phyloP scores from a whole-genome alignment of 2,329 filamentous ascomycete genomes.

The Fusarium mangiferae region DNA sequence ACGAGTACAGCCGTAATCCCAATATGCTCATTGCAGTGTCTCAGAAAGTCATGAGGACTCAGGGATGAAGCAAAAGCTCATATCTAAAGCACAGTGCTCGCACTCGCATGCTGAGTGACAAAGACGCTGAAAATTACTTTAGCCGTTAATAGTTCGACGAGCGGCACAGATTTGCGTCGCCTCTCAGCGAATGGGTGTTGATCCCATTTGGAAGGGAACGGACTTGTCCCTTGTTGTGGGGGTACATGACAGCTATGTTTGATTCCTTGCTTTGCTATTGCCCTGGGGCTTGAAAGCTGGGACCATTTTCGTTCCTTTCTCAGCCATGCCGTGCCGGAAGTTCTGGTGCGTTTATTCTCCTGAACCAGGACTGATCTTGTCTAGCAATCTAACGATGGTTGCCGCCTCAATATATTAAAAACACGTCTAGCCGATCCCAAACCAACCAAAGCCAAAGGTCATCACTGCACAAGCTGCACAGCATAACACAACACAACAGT shows the following conservation, averaged over 20 bases:
- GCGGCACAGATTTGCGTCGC: constrained; percentile 24
- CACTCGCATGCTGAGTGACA: constrained; percentile 8
- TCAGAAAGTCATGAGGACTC: constrained; percentile 17
- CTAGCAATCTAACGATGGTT: constrained; percentile 22
- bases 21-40: constrained; percentile 11
- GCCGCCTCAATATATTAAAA: constrained; percentile 36
- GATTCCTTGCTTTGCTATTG: background rate
- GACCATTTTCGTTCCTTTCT: constrained; percentile 15
- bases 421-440: constrained; percentile 15
- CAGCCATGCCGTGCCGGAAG: constrained; percentile 1
- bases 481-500: constrained; percentile 2
- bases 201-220: constrained; percentile 38
- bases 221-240: constrained; percentile 27
- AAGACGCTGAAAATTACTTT: constrained; percentile 10
- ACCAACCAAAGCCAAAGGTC: constrained; percentile 29
- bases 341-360: constrained; percentile 3
- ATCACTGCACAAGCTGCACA: constrained; percentile 16
- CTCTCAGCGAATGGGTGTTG: constrained; percentile 38
- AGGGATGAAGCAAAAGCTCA: background rate
- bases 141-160: constrained; percentile 27
- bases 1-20: background rate
- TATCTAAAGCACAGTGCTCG: constrained; percentile 15
- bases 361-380: constrained; percentile 23
- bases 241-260: constrained; percentile 14
- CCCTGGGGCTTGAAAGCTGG: constrained; percentile 10